These are phyloP conservation scores for Sclerotinia sclerotiorum DNA, from an alignment of 2,329 filamentous ascomycete genomes.

Conservation along the genomic window DNA sequence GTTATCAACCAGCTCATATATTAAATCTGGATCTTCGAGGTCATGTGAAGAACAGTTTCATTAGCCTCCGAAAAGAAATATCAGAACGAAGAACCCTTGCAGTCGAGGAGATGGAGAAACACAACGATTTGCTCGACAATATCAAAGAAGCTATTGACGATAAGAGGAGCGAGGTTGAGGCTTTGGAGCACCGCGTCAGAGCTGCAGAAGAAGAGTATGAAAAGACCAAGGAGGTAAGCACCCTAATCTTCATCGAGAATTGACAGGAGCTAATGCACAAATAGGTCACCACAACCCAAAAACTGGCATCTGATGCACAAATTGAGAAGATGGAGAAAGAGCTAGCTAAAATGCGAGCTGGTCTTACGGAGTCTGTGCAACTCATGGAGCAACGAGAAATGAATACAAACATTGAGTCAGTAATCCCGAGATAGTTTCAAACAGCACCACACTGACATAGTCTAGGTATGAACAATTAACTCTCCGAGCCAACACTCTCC, in stretches of 20 bases:
- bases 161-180: slow-evolving; percentile 88
- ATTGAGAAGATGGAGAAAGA: slow-evolving; percentile 99
- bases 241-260: neutral
- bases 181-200: slow-evolving; percentile 81
- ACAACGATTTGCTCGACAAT: slow-evolving; percentile 88
- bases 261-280: slow-evolving; percentile 24
- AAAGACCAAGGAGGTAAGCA: slow-evolving; percentile 74
- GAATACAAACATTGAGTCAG: slow-evolving; percentile 92
- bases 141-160: slow-evolving; percentile 98
- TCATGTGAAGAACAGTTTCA: slow-evolving; percentile 74
- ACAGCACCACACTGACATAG: slow-evolving; percentile 27
- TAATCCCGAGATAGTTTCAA: neutral
- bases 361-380: slow-evolving; percentile 81
- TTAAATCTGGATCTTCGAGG: slow-evolving; percentile 87
- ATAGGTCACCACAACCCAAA: slow-evolving; percentile 72
- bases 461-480: slow-evolving; percentile 84
- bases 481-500: slow-evolving; percentile 75
- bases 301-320: slow-evolving; percentile 84
- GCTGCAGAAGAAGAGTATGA: slow-evolving; percentile 93
- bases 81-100: slow-evolving; percentile 81
- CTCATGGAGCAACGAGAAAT: slow-evolving; percentile 93
- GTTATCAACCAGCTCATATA: slow-evolving; percentile 86
- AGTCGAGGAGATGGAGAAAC: slow-evolving; percentile 89
- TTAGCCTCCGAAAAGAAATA: slow-evolving; percentile 81
- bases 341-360: slow-evolving; percentile 85